These are phyloP conservation scores for Skeletonema menzelii DNA, from an alignment of 108 stramenopile species.

Conservation along the genomic window DNA sequence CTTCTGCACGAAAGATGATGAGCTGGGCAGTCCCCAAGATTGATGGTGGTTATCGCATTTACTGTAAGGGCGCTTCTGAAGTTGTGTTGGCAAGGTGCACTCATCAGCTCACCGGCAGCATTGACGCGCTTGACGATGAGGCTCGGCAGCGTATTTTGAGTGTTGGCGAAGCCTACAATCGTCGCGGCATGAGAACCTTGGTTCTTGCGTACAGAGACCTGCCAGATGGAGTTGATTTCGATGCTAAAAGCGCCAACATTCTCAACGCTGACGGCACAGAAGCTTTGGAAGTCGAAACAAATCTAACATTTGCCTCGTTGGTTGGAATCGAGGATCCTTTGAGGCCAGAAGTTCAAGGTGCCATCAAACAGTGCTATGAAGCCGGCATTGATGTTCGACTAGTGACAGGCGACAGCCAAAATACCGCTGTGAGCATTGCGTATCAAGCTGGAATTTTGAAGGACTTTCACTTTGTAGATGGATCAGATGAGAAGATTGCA, in stretches of 20 bases:
- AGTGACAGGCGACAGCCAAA: conserved; percentile 96
- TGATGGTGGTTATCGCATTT: conserved; percentile 76
- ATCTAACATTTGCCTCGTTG: conserved; percentile 72
- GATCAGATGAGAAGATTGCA: conserved; percentile 62
- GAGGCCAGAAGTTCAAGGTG: conserved; percentile 87
- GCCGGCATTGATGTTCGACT: conserved; percentile 97
- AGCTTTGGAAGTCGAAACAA: conserved; percentile 68
- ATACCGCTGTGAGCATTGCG: conserved; percentile 96
- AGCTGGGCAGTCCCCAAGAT: conserved; percentile 78
- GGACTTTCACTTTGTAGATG: conserved; percentile 68
- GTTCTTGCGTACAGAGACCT: conserved; percentile 83
- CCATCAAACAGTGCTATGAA: conserved; percentile 82
- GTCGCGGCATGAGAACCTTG: conserved; percentile 83
- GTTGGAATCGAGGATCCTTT: conserved; percentile 98
- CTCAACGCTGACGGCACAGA: conserved; percentile 75
- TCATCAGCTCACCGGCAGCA: conserved; percentile 21
- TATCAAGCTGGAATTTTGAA: conserved; percentile 82
- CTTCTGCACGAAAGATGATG: conserved; percentile 93
- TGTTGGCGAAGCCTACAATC: conserved; percentile 62
- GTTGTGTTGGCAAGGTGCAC: conserved; percentile 70
- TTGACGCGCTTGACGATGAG: conserved; percentile 41
- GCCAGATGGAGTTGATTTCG: conserved; percentile 63
- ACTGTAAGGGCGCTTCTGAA: conserved; percentile 88
- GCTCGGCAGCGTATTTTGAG: conserved; percentile 27
- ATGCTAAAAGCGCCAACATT: conserved; percentile 44